Evolutionary conservation across 192 early-diverging fungal species (phyloP).

Genomic region (Backusella sp.): DNA sequence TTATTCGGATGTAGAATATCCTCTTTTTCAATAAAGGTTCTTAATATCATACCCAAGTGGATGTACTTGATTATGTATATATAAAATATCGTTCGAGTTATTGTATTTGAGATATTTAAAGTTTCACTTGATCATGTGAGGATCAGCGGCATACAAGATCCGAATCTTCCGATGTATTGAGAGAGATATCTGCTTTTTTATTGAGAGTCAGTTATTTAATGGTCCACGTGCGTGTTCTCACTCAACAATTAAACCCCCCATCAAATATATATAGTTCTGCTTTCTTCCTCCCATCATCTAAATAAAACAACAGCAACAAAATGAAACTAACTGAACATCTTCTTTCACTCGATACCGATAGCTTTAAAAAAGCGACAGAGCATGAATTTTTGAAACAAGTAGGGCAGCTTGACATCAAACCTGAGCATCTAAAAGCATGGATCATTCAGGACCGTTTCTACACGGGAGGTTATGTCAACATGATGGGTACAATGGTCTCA

Average conservation of each 20-base stretch:
- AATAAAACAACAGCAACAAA: background rate
- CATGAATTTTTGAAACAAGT: slow-evolving; percentile 22
- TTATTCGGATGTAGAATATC: too few species aligned
- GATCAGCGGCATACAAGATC: too few species aligned
- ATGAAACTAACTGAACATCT: slow-evolving; percentile 23
- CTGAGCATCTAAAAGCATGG: slow-evolving; percentile 19
- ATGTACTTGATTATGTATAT: too few species aligned
- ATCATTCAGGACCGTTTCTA: slow-evolving; percentile 23
- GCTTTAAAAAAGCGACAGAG: slow-evolving; percentile 21
- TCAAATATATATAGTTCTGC: background rate
- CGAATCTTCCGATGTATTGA: too few species aligned
- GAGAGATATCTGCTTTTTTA: too few species aligned
- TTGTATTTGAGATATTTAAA: too few species aligned
- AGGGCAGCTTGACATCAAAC: slow-evolving; percentile 4
- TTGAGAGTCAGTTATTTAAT: background rate
- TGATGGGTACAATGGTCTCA: slow-evolving; percentile 19
- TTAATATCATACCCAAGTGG: too few species aligned
- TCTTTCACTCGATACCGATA: slow-evolving; percentile 15
- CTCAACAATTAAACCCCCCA: too few species aligned
- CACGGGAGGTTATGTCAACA: slow-evolving; percentile 19
- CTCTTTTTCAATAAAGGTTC: too few species aligned
- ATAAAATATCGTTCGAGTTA: too few species aligned
- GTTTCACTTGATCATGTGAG: too few species aligned
- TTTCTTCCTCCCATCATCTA: background rate
- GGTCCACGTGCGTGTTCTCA: background rate